Percentiles rank a stretch among this genome's conserved stretches.
Conservation (phyloP, 73 alveolate species). For the Urostyla sp. region DNA sequence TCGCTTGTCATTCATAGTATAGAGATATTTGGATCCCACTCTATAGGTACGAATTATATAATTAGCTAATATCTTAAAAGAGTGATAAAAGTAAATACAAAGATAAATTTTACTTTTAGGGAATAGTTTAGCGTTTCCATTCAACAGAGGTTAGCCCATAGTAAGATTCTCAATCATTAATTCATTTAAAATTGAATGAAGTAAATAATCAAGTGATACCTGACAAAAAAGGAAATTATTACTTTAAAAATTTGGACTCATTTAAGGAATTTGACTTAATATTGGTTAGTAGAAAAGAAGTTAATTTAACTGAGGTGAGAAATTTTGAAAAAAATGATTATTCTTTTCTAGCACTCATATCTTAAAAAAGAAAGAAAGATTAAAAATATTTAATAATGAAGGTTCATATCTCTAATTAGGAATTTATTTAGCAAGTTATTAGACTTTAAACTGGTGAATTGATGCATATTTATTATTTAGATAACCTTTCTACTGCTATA, state of each 20-base stretch:
- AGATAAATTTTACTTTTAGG: background rate
- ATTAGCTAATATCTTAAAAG: slow-evolving; percentile 32
- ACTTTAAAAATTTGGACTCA: slow-evolving; percentile 24
- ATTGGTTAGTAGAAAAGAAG: slow-evolving; percentile 16
- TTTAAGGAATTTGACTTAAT: slow-evolving; percentile 61
- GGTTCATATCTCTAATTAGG: slow-evolving; percentile 4
- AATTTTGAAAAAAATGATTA: slow-evolving; percentile 1
- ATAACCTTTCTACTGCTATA: slow-evolving; percentile 51
- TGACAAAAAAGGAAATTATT: slow-evolving; percentile 30
- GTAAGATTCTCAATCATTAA: background rate
- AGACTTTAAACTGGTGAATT: background rate
- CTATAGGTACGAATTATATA: slow-evolving; percentile 53
- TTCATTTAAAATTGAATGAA: slow-evolving; percentile 34
- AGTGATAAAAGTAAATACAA: slow-evolving; percentile 26
- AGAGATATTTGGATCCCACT: slow-evolving; percentile 60
- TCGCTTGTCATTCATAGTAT: slow-evolving; percentile 21
- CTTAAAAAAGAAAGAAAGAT: slow-evolving; percentile 29
- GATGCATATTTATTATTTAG: slow-evolving; percentile 50
- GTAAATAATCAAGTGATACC: slow-evolving; percentile 13
- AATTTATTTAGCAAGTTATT: background rate
- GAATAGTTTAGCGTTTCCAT: background rate
- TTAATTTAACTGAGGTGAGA: slow-evolving; percentile 26
- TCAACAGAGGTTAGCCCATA: slow-evolving; percentile 2
- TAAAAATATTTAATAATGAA: slow-evolving; percentile 4
- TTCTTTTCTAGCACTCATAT: slow-evolving; percentile 15